Conservation (phyloP, 768 basidiomycete species). For the Macrocybe gigantea region DNA sequence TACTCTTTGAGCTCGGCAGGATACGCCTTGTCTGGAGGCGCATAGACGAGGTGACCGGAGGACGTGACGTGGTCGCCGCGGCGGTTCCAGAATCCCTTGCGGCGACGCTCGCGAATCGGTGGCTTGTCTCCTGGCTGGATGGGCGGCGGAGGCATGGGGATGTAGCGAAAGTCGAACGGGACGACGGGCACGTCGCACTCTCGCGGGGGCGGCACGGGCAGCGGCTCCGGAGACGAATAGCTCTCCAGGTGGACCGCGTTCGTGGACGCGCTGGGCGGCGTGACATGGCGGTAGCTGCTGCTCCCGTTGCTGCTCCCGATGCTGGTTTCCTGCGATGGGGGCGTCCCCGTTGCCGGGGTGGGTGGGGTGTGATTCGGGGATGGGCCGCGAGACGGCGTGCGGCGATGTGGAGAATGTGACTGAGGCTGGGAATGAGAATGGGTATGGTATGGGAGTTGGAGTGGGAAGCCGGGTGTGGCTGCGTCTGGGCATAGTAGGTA, state of each 20-base stretch:
- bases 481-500: slow-evolving; percentile 5
- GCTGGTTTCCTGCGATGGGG: no score
- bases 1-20: slow-evolving; percentile 58
- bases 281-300: not conserved
- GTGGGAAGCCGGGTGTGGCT: slow-evolving; percentile 1
- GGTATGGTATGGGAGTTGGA: slow-evolving; percentile 5
- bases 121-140: slow-evolving; percentile 18
- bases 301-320: not conserved
- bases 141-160: slow-evolving; percentile 11
- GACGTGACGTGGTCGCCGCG: slow-evolving; percentile 66
- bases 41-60: slow-evolving; percentile 57
- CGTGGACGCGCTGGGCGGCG: no score
- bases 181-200: not conserved
- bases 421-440: slow-evolving; percentile 5
- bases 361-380: slow-evolving; percentile 15
- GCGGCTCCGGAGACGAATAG: no score
- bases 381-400: slow-evolving; percentile 6
- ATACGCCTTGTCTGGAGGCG: slow-evolving; percentile 48
- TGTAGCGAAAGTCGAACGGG: not conserved
- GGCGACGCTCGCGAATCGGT: slow-evolving; percentile 26
- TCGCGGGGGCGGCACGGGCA: not conserved
- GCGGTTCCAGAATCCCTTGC: slow-evolving; percentile 68
- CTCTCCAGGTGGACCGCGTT: no score
- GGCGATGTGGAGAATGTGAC: slow-evolving; percentile 2
- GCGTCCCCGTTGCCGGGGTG: slow-evolving; percentile 3